A percentile compares a stretch with the other conserved stretches of the same genome.
Evolutionary conservation across 225 moss, liverwort and hornwort species (phyloP).

Genomic region (Takakia lepidozioides): DNA sequence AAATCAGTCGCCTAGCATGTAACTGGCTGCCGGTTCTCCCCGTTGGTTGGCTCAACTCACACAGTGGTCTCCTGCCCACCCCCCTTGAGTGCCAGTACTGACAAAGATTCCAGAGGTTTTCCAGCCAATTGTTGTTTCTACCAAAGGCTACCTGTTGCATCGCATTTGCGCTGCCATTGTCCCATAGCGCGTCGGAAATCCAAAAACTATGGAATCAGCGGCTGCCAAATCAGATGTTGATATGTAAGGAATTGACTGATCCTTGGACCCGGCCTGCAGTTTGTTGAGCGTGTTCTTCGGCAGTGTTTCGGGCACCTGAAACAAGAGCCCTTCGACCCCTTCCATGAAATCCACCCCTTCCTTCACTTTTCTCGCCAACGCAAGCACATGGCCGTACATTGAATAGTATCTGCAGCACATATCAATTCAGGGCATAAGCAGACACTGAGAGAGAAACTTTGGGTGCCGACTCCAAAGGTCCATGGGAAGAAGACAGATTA

Average conservation of each 20-base stretch:
- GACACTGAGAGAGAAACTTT: too few relatives aligned
- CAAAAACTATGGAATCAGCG: slow-evolving; percentile 65
- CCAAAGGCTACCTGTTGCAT: slow-evolving; percentile 61
- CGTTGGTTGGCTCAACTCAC: slow-evolving; percentile 22
- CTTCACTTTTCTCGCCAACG: slow-evolving; percentile 67
- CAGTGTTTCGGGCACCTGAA: slow-evolving; percentile 60
- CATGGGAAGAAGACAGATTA: not conserved
- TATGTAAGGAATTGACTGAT: slow-evolving; percentile 43
- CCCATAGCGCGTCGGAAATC: slow-evolving; percentile 70
- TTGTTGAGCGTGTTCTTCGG: slow-evolving; percentile 33
- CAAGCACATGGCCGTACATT: slow-evolving; percentile 68
- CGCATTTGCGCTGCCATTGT: slow-evolving; percentile 84
- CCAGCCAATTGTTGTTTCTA: slow-evolving; percentile 45
- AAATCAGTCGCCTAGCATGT: too few relatives aligned
- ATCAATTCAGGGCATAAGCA: not conserved
- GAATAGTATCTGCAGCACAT: slow-evolving; percentile 51
- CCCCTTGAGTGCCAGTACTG: slow-evolving; percentile 74
- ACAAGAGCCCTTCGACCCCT: slow-evolving; percentile 59
- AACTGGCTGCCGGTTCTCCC: too few relatives aligned
- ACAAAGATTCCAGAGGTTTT: slow-evolving; percentile 72
- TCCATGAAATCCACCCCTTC: slow-evolving; percentile 73
- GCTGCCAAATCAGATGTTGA: slow-evolving; percentile 40
- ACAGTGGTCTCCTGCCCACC: slow-evolving; percentile 93
- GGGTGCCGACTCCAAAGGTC: not conserved
- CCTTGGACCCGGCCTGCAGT: slow-evolving; percentile 64